These are phyloP conservation scores for Pichia californica DNA, from an alignment of 805 yeast genomes.

Conservation along the genomic window DNA sequence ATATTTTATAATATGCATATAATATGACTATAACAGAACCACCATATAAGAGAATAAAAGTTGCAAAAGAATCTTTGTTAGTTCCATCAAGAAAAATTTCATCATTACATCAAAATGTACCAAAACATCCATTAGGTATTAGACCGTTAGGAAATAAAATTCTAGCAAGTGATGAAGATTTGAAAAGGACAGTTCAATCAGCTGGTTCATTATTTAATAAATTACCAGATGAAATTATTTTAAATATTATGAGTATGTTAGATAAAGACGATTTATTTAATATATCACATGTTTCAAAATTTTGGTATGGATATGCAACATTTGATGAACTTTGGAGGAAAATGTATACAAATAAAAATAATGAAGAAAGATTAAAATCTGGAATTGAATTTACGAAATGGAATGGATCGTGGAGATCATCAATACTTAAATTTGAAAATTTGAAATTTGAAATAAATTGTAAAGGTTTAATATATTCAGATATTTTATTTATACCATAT, in stretches of 20 bases:
- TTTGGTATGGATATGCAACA: slow-evolving; percentile 63
- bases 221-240: slow-evolving; percentile 59
- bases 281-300: slow-evolving; percentile 55
- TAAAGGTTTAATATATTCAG: slow-evolving; percentile 55
- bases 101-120: slow-evolving; percentile 21
- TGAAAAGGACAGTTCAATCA: slow-evolving; percentile 25
- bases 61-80: not conserved
- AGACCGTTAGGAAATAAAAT: slow-evolving; percentile 65
- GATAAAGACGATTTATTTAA: slow-evolving; percentile 41
- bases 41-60: not conserved
- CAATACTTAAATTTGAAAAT: slow-evolving; percentile 37
- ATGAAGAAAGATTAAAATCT: not conserved
- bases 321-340: slow-evolving; percentile 82
- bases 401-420: slow-evolving; percentile 78
- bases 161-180: slow-evolving; percentile 17
- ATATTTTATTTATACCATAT: slow-evolving; percentile 72
- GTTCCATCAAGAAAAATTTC: slow-evolving; percentile 14
- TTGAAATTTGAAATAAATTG: slow-evolving; percentile 33
- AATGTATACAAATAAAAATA: slow-evolving; percentile 34
- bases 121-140: slow-evolving; percentile 65
- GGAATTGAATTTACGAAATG: slow-evolving; percentile 34
- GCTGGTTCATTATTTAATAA: slow-evolving; percentile 45
- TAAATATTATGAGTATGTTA: slow-evolving; percentile 45
- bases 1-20: too few species aligned
- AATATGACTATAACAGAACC: too few species aligned